These are phyloP conservation scores for Boletus subluridellus DNA, from an alignment of 1,284 basidiomycete species.

Conservation along the genomic window DNA sequence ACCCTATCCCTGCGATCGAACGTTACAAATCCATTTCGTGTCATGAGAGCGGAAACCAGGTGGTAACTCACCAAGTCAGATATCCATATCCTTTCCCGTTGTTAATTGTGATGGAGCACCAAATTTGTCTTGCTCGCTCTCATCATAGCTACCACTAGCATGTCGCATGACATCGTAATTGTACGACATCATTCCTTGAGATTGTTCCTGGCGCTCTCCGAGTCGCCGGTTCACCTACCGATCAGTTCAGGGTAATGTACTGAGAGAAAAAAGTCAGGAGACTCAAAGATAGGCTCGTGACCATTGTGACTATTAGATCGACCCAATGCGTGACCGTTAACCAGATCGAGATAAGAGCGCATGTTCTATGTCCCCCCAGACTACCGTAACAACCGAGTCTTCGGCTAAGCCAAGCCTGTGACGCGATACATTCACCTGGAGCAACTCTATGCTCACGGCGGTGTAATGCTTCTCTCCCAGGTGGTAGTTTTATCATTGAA, in stretches of 20 bases:
- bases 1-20: constrained; percentile 8
- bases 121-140: constrained; percentile 29
- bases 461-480: constrained; percentile 13
- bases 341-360: constrained; percentile 8
- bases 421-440: constrained; percentile 26
- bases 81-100: constrained; percentile 31
- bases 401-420: constrained; percentile 25
- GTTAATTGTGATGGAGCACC: constrained; percentile 32
- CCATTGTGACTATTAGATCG: constrained; percentile 2
- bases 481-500: constrained; percentile 13
- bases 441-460: constrained; percentile 18
- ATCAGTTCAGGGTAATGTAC: background rate
- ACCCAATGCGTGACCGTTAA: background rate
- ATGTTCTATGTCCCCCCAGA: background rate
- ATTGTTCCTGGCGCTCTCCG: constrained; percentile 22
- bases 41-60: constrained; percentile 12
- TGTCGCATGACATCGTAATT: constrained; percentile 21
- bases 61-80: constrained; percentile 16
- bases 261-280: background rate
- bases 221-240: background rate
- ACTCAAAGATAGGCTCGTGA: background rate
- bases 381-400: constrained; percentile 3
- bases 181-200: constrained; percentile 26
- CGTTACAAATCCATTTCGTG: constrained; percentile 4
- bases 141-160: constrained; percentile 19